Evolutionary conservation across 75 land plant genomes (phyloP).

Genomic region (Ceratopteris richardii): DNA sequence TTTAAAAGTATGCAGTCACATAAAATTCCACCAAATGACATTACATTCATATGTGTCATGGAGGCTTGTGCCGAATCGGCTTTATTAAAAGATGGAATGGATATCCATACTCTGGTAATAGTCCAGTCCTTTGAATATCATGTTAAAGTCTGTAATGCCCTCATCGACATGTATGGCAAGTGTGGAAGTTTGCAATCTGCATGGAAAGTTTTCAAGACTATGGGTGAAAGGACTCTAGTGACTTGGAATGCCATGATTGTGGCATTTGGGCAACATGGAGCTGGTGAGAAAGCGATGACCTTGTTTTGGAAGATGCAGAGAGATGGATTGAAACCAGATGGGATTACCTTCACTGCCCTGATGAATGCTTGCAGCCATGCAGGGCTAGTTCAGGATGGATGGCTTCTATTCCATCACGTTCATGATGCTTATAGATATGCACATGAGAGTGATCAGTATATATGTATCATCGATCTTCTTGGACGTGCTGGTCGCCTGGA

Average conservation of each 20-base stretch:
- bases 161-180: constrained; percentile 17
- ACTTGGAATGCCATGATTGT: constrained; percentile 75
- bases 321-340: constrained; percentile 49
- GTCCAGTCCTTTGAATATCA: constrained; percentile 8
- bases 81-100: constrained; percentile 13
- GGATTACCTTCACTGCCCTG: constrained; percentile 63
- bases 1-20: constrained; percentile 10
- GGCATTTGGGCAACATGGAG: constrained; percentile 70
- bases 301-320: constrained; percentile 49
- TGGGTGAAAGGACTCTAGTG: constrained; percentile 14
- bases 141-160: constrained; percentile 14
- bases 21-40: constrained; percentile 12
- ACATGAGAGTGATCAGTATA: constrained; percentile 42
- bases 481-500: constrained; percentile 42
- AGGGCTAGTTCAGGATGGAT: constrained; percentile 58
- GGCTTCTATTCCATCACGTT: constrained; percentile 44
- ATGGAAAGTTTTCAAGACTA: constrained; percentile 8
- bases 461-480: constrained; percentile 56
- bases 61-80: constrained; percentile 15
- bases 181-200: constrained; percentile 16
- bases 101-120: constrained; percentile 12
- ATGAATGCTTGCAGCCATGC: constrained; percentile 63
- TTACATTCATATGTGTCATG: constrained; percentile 18
- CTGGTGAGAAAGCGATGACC: constrained; percentile 48
- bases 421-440: constrained; percentile 32